Evolutionary conservation across 768 basidiomycete genomes (phyloP), one percentile per base, ranked within the genome.

Genomic region (Naganishia kalamii): DNA sequence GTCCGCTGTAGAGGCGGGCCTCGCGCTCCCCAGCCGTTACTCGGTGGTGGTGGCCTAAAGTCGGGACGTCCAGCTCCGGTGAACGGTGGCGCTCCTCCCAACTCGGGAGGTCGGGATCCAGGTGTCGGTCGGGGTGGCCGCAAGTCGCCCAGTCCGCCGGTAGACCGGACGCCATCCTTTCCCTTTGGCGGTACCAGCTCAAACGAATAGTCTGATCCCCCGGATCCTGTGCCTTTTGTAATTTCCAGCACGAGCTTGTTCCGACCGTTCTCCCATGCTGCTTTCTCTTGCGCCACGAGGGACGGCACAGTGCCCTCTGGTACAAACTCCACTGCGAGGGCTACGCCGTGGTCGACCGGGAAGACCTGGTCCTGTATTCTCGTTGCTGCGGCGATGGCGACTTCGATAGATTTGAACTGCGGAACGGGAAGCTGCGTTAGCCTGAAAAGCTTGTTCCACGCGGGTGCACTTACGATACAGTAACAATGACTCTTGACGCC

Each of bases 261-360:
- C 35, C 77, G 67, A 7, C 78, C 78, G 17, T 74, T 69, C 3
- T 61, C 41, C 78, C 78, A 79, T 6, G 77, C 77, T 3, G 46
- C 32, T 54, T 78, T 73, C 65, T 79, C 78, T 47, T 67, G 40
- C 25, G 69, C 60, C n/a, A 79, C 71, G 33, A 79, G 60, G 6
- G 46, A 60, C 15, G 50, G 23, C 1, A 79, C 72, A 41, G 64
- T 35, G 3, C 70, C 69, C 12, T 74, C 65, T 10, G 74, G 70
- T 10, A 79, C 54, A 60, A 78, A 79, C n/a, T 73, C 66, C 12
- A 76, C 70, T 11, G 70, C 63, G 17, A 79, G 52, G 33, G 44
- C 49, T 41, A 29, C 35, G 57, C 43, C 65, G 59, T 41, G 49
- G 10, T 60, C 48, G 4, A 52, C 33, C 8, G 70, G 68, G 59